A percentile compares a stretch with the other conserved stretches of the same genome.
Conservation (phyloP, 441 rosid species). For the Erodium chrysanthum region DNA sequence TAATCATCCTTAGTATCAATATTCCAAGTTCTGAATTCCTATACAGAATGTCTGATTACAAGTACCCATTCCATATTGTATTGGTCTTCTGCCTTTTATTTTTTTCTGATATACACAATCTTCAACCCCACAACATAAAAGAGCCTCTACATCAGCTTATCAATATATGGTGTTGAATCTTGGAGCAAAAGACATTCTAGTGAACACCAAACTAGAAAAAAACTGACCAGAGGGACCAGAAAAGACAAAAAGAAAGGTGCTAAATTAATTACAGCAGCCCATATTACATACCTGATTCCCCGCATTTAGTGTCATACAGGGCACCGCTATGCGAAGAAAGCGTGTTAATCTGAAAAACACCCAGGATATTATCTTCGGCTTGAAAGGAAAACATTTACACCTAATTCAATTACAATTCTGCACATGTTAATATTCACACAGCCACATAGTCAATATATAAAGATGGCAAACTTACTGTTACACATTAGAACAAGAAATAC, state of each 20-base stretch:
- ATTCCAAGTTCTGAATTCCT: no score
- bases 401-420: conserved; percentile 1
- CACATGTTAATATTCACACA: not conserved
- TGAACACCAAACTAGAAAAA: not conserved
- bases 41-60: no score
- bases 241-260: not conserved
- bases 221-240: no score
- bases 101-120: not conserved
- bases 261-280: not conserved
- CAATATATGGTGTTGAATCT: not conserved
- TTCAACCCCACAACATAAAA: not conserved
- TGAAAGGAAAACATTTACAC: not conserved
- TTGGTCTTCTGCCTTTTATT: no score
- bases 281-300: not conserved
- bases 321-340: not conserved
- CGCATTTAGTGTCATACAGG: not conserved
- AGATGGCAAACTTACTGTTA: not conserved
- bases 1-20: not conserved
- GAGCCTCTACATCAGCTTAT: not conserved
- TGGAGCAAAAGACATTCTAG: not conserved
- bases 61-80: no score
- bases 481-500: not conserved
- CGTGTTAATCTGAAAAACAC: not conserved
- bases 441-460: not conserved
- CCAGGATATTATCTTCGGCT: conserved; percentile 1